Conservation (phyloP, 768 basidiomycete species). For the Pleurotus citrinopileatus region DNA sequence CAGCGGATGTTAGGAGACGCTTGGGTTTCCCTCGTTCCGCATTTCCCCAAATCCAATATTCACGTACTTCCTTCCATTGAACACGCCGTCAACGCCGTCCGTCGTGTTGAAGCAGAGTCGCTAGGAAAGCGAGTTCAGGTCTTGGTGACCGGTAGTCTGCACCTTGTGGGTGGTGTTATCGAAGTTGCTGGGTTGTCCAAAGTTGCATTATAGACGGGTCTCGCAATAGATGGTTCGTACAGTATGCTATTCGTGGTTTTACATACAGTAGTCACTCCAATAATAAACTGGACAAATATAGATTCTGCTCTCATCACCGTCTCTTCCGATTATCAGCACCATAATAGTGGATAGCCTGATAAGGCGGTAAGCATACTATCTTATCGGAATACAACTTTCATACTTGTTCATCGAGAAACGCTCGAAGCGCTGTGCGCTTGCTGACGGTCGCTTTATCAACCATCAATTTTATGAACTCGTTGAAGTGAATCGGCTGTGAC, state of each 20-base stretch:
- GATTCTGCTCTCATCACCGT: constrained; percentile 12
- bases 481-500: constrained; percentile 55
- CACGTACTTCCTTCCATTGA: constrained; percentile 87
- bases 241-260: background rate
- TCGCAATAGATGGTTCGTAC: background rate
- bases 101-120: constrained; percentile 32
- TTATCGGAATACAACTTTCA: constrained; percentile 8
- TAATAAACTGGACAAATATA: background rate
- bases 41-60: constrained; percentile 57
- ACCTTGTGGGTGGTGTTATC: constrained; percentile 90
- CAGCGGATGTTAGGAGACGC: constrained; percentile 76
- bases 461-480: constrained; percentile 46
- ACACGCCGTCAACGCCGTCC: constrained; percentile 74
- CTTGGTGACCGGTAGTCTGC: constrained; percentile 91
- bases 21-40: constrained; percentile 65
- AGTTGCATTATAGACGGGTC: constrained; percentile 46
- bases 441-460: constrained; percentile 28
- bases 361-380: background rate
- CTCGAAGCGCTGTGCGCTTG: constrained; percentile 36
- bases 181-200: constrained; percentile 86
- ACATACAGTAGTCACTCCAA: constrained; percentile 14
- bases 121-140: constrained; percentile 40
- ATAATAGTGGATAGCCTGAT: constrained; percentile 63
- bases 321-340: constrained; percentile 30
- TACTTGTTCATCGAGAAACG: constrained; percentile 59